Base-by-base conservation (phyloP, 2,329 filamentous ascomycete species). In the Aspergillus niger region DNA sequence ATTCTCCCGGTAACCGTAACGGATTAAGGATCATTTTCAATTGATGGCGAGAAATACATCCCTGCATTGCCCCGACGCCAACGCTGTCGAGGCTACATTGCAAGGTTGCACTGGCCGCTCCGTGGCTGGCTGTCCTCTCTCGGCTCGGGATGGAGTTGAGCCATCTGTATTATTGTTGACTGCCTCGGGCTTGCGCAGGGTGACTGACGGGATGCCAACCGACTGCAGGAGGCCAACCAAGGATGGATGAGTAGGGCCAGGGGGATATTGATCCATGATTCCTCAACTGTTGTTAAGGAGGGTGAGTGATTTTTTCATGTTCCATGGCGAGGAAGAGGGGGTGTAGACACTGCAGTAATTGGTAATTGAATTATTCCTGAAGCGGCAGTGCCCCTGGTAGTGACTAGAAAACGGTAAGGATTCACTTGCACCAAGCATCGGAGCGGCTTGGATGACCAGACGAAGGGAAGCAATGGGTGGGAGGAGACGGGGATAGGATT, bases 1-100 rank as follows among this genome's bases (percentile, higher is more conserved):
- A 53, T 26, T 57, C 48, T 36, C n/a, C 51, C 47, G 26, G 50
- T 55, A 51, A 49, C 51, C 56, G 49, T 57, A 48, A 57, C 22
- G 39, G 47, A 49, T 43, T 26, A 44, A 8, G 26, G 52, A 51
- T 63, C 58, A 43, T 36, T 55, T 44, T n/a, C 11, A 43, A 43
- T 52, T 48, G 44, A 30, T 51, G 41, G n/a, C 44, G 24, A 36
- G 22, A 7, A 15, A 1, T 30, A 15, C 11, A 49, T n/a, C 44
- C 11, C 22, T 26, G 22, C 43, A 47, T 3, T 26, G 3, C 20
- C 13, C 43, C 20, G 22, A 48, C 44, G 39, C 39, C 54, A 48
- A n/a, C 24, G 15, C 54, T 43, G 26, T 22, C 26, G 8, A 43
- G 51, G 8, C 36, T 53, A 36, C 56, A 58, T 22, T 39, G 50